Evolutionary conservation across 768 basidiomycete species (phyloP).

Genomic region (Termitomyces sp.): DNA sequence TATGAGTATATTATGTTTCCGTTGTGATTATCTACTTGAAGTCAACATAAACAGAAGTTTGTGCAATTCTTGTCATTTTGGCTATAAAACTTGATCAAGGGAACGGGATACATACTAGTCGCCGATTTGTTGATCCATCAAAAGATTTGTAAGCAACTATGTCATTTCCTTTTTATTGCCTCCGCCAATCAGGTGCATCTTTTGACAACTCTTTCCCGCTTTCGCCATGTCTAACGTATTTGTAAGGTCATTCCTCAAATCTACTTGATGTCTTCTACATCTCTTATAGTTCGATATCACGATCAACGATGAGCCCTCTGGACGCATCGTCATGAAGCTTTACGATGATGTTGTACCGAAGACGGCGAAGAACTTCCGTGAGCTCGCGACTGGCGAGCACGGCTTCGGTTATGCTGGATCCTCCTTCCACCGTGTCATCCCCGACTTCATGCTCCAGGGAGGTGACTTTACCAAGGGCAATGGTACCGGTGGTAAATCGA

Average conservation of each 20-base stretch:
- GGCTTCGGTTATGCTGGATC: slow-evolving; percentile 70
- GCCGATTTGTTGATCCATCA: not conserved
- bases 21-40: not conserved
- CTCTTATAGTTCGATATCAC: slow-evolving; percentile 59
- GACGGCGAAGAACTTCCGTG: slow-evolving; percentile 83
- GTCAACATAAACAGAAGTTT: not conserved
- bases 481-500: slow-evolving; percentile 81
- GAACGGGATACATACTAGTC: too few species aligned
- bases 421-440: slow-evolving; percentile 80
- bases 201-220: not conserved
- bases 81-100: too few species aligned
- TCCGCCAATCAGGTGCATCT: not conserved
- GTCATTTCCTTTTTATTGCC: slow-evolving; percentile 1
- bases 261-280: not conserved
- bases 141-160: not conserved
- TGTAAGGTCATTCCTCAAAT: not conserved
- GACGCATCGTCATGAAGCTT: slow-evolving; percentile 79
- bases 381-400: slow-evolving; percentile 71
- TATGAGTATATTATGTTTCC: not conserved
- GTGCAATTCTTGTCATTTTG: not conserved
- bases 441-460: slow-evolving; percentile 83
- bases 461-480: slow-evolving; percentile 73
- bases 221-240: not conserved
- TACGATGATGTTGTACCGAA: slow-evolving; percentile 74
- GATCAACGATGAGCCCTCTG: slow-evolving; percentile 33